phyloP scores from a whole-genome alignment of 805 yeast genomes.

The Danielia oregonensis region DNA sequence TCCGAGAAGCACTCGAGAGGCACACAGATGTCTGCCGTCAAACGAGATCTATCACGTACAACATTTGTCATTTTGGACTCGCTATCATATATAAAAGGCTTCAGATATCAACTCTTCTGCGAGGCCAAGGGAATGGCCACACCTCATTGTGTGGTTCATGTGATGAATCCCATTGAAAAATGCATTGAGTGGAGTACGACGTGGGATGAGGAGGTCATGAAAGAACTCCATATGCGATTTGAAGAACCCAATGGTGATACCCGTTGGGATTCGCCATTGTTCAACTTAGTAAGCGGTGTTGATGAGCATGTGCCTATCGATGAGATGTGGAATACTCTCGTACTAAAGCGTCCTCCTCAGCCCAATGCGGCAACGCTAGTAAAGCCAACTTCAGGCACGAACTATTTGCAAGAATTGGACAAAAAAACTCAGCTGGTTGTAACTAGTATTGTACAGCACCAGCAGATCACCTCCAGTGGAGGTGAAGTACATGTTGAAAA shows the following conservation, averaged over 20 bases:
- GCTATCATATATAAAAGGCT: constrained; percentile 88
- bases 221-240: constrained; percentile 73
- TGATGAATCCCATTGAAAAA: constrained; percentile 60
- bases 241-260: constrained; percentile 88
- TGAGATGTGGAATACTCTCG: constrained; percentile 62
- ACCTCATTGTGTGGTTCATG: constrained; percentile 78
- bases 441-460: constrained; percentile 57
- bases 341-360: constrained; percentile 57
- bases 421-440: constrained; percentile 63
- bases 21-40: constrained; percentile 82
- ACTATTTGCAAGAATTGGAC: constrained; percentile 78
- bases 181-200: constrained; percentile 62
- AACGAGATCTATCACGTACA: constrained; percentile 65
- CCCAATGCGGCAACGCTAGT: constrained; percentile 84
- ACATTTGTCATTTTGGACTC: constrained; percentile 83
- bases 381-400: constrained; percentile 73
- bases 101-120: constrained; percentile 88
- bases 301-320: constrained; percentile 52
- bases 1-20: constrained; percentile 83
- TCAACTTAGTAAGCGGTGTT: constrained; percentile 56
- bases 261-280: constrained; percentile 93
- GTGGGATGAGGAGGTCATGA: constrained; percentile 67
- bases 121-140: constrained; percentile 86
- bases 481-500: constrained; percentile 47
- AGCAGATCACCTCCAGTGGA: constrained; percentile 48